Evolutionary conservation across 345 rosid species (phyloP).

Genomic region (Chamaenerion angustifolium): DNA sequence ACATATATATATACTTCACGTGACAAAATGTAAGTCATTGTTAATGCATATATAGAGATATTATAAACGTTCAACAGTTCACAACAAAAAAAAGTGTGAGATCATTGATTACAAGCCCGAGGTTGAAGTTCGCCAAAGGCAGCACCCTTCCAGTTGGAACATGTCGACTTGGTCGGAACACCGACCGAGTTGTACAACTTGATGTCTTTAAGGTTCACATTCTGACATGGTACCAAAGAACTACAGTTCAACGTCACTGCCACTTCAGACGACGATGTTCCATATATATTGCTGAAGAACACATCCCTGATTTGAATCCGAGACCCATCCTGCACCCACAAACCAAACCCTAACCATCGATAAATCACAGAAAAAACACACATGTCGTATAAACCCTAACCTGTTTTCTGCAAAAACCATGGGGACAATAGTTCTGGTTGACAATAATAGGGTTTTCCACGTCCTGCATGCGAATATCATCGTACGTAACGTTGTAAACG

Average conservation of each 20-base stretch:
- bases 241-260: conserved; percentile 17
- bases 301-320: neutral
- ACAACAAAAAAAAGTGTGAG: too few species aligned
- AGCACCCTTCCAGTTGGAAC: conserved; percentile 6
- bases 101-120: too few species aligned
- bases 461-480: neutral
- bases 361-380: too few species aligned
- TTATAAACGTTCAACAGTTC: too few species aligned
- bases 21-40: too few species aligned
- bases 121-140: too few species aligned
- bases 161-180: neutral
- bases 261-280: conserved; percentile 10
- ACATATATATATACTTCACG: too few species aligned
- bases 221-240: conserved; percentile 8
- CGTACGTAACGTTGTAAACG: conserved; percentile 1
- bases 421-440: conserved; percentile 7
- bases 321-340: too few species aligned
- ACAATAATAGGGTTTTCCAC: conserved; percentile 4
- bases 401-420: too few species aligned
- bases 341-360: too few species aligned
- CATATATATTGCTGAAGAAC: conserved; percentile 3
- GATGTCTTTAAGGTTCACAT: conserved; percentile 11
- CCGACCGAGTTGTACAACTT: neutral
- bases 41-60: too few species aligned
- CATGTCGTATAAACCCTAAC: too few species aligned